Evolutionary conservation across 768 basidiomycete species (phyloP), one percentile per base, ranked within the genome.

Genomic region (Trichaptum fuscoviolaceum): DNA sequence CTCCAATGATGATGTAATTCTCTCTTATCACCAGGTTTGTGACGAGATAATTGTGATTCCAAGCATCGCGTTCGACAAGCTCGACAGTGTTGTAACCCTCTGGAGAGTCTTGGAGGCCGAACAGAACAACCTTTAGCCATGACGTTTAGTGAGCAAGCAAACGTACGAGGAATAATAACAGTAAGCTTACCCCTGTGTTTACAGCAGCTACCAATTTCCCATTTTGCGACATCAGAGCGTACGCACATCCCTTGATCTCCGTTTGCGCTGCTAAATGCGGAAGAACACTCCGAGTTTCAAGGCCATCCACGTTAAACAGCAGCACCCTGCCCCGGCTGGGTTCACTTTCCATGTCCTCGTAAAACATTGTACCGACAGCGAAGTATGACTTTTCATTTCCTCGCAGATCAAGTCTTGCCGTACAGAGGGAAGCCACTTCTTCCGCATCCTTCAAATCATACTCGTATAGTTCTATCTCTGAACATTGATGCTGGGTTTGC

Each of bases 21-120:
- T 79, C 82, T 61, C 82, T 82, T 2, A 85, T 77, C 0, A 83
- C 85, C 24, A 97, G 76, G 65, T 85, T 87, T 4, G 84, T 86
- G 30, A 95, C 86, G 66, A 91, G 68, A 76, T 95, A 95, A 65
- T 92, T 94, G 73, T 93, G 91, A 69, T 90, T 87, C 89, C 93
- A 95, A 52, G 84, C 79, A 0, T 84, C 74, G 7, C 85, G 70
- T 34, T 79, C 78, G 52, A 79, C 71, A 17, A 91, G 74, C 6
- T 72, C 71, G 69, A 78, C 70, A 18, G 78, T 69, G 36, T 71
- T 70, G 10, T 74, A 71, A n/a, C 79, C 72, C 36, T 73, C 74
- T 18, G 64, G 63, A 24, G 70, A 70, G 62, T 68, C 73, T 58
- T 81, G 78, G 2, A 86, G 73, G 7, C 77, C 73, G 67, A 77